A percentile compares a stretch with the other conserved stretches of the same genome.
phyloP scores from a whole-genome alignment of 495 filamentous ascomycete genomes.

The Aspergillus steynii region DNA sequence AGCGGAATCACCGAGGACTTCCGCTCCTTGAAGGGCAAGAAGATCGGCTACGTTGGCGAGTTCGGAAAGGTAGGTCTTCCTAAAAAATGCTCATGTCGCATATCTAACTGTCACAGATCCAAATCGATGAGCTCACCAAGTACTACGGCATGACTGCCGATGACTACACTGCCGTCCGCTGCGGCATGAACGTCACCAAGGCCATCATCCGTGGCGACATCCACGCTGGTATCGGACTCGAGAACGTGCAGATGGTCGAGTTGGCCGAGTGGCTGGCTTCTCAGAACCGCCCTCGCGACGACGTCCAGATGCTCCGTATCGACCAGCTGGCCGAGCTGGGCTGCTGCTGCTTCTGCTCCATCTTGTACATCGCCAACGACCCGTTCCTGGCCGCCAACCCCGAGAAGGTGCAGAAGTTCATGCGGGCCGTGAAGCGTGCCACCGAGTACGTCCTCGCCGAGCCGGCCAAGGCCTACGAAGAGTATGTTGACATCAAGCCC shows the following conservation, averaged over 20 bases:
- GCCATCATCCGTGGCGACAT: conserved; percentile 66
- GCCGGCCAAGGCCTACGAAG: conserved; percentile 57
- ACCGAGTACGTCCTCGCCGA: conserved; percentile 66
- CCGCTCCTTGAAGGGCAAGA: conserved; percentile 63
- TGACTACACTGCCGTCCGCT: conserved; percentile 69
- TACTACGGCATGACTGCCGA: conserved; percentile 69
- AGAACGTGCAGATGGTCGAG: conserved; percentile 76
- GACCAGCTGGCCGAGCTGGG: conserved; percentile 70
- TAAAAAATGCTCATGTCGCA: no score
- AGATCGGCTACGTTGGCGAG: conserved; percentile 71
- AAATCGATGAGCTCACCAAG: conserved; percentile 72
- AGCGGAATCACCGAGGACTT: conserved; percentile 67
- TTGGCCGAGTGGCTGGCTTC: conserved; percentile 65
- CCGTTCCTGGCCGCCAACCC: conserved; percentile 60
- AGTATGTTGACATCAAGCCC: conserved; percentile 68
- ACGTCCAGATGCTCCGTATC: conserved; percentile 73
- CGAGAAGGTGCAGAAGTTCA: conserved; percentile 58
- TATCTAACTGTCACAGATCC: conserved; percentile 45
- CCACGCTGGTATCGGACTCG: conserved; percentile 69
- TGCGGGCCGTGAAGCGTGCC: conserved; percentile 63
- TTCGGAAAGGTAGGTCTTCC: conserved; percentile 57
- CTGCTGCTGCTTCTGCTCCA: conserved; percentile 75
- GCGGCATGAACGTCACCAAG: conserved; percentile 63
- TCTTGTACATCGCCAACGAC: conserved; percentile 72
- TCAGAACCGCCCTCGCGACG: conserved; percentile 58